Evolutionary conservation across 768 basidiomycete genomes (phyloP), one percentile per base, ranked within the genome.

Genomic region (Trametes punicea): DNA sequence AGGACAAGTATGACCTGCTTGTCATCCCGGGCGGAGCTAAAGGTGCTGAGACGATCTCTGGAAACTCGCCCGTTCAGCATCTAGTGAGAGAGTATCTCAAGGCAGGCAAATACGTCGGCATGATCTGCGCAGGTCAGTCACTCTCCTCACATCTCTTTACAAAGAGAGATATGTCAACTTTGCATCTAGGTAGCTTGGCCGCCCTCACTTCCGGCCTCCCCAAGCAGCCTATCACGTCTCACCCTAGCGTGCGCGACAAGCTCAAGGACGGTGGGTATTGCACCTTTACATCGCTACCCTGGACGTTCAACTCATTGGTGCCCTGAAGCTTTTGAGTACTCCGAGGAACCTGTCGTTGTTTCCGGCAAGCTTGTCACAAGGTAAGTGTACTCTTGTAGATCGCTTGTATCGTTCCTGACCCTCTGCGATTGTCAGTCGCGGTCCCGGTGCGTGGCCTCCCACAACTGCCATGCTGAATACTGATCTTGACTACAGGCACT

Each of bases 51-150:
- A 87, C 84, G 0, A 82, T 93, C 39, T 82, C 89, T 0, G 73
- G 74, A 27, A 82, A 77, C 49, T 62, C 71, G 18, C 72, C 69
- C 2, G 86, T 92, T 2, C 87, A 91, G 65, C 72, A 76, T 0
- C 75, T 90, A 9, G 78, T 92, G 11, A 74, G 76, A 51, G 70
- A 75, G 20, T 91, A 82, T 63, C 66, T 88, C 41, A 67, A 75
- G 21, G 60, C 72, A 23, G 75, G 74, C 13, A 88, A 85, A 64
- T 64, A 79, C 25, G 85, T 93, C 23, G 90, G 83, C 1, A 90
- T 92, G 90, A 90, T 92, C 42, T 93, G 90, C 64, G 90, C 90
- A 47, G 90, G 90, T 85, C 50, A 30, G 77, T 67, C 11, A 11
- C 8, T 20, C 15, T 21, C 6, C 40, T 13, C 13, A 3, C 2